Evolutionary conservation across 179 eudicot species (phyloP).

Genomic region (Beta macrorhiza): DNA sequence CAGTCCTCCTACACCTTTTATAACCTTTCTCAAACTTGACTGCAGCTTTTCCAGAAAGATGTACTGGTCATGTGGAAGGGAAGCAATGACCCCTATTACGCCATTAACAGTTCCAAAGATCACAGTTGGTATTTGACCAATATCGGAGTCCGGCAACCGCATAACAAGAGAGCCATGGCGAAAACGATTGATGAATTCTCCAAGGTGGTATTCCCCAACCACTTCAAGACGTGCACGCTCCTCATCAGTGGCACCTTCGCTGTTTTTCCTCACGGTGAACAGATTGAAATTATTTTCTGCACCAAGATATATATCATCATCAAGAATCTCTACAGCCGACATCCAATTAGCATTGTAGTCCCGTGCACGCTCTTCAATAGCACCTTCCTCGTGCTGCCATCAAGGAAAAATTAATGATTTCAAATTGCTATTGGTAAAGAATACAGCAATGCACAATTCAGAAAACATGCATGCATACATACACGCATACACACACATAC

Average conservation of each 20-base stretch:
- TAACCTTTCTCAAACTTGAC: constrained; percentile 69
- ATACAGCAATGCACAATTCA: neutral
- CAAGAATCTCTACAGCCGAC: constrained; percentile 97
- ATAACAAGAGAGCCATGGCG: constrained; percentile 95
- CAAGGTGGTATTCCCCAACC: constrained; percentile 95
- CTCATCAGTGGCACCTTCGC: constrained; percentile 95
- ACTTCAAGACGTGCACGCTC: constrained; percentile 99
- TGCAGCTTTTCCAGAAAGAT: constrained; percentile 83
- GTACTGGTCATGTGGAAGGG: constrained; percentile 87
- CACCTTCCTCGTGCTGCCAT: constrained; percentile 95
- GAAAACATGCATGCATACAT: neutral
- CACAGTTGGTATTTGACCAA: constrained; percentile 88
- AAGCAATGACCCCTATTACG: constrained; percentile 89
- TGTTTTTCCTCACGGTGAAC: constrained; percentile 87
- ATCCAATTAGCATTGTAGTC: constrained; percentile 99
- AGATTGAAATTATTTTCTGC: constrained; percentile 89
- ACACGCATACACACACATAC: neutral
- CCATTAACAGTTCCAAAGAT: constrained; percentile 95
- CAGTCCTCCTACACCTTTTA: constrained; percentile 95
- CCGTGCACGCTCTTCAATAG: constrained; percentile 98
- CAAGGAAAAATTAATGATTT: neutral
- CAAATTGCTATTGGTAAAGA: neutral
- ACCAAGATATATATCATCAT: constrained; percentile 88
- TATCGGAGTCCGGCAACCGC: constrained; percentile 91
- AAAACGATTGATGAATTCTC: constrained; percentile 88